A percentile compares a stretch with the other conserved stretches of the same genome.
Evolutionary conservation across 2,329 filamentous ascomycete genomes (phyloP).

Genomic region (Scopulariopsis brevicaulis): DNA sequence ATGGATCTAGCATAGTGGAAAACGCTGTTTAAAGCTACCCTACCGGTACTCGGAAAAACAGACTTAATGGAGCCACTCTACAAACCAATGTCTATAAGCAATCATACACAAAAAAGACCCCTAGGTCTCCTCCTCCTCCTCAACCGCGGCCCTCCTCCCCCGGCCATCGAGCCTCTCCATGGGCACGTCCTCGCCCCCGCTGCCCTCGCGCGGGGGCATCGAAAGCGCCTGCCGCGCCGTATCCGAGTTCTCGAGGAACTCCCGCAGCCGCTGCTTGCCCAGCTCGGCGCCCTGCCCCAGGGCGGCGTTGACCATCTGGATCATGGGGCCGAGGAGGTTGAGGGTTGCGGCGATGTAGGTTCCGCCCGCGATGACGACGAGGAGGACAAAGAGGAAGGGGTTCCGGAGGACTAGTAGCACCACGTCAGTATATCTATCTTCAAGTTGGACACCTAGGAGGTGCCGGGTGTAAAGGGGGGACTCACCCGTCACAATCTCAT

Average conservation of each 20-base stretch:
- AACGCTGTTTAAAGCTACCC: not conserved
- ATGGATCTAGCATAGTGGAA: not conserved
- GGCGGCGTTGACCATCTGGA: conserved; percentile 89
- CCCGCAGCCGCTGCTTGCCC: conserved; percentile 79
- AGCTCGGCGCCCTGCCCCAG: conserved; percentile 79
- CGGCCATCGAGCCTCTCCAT: conserved; percentile 49
- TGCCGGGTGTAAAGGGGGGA: conserved; percentile 2
- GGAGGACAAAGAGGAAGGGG: conserved; percentile 81
- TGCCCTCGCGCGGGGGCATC: conserved; percentile 45
- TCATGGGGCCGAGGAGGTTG: conserved; percentile 90
- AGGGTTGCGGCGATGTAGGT: conserved; percentile 88
- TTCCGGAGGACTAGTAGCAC: conserved; percentile 70
- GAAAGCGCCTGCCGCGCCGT: conserved; percentile 73
- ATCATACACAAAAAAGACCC: not conserved
- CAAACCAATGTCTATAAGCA: not conserved
- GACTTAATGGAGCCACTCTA: not conserved
- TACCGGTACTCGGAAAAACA: not conserved
- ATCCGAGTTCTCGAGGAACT: conserved; percentile 83
- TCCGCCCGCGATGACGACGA: conserved; percentile 64
- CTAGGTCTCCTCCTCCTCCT: conserved; percentile 48
- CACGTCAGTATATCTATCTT: conserved; percentile 4
- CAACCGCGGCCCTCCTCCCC: conserved; percentile 36
- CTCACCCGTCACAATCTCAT: conserved; percentile 90
- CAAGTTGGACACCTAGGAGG: not conserved
- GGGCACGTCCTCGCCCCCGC: conserved; percentile 35